Evolutionary conservation across 2,329 filamentous ascomycete species (phyloP).

Genomic region (Lachnellula hyalina): DNA sequence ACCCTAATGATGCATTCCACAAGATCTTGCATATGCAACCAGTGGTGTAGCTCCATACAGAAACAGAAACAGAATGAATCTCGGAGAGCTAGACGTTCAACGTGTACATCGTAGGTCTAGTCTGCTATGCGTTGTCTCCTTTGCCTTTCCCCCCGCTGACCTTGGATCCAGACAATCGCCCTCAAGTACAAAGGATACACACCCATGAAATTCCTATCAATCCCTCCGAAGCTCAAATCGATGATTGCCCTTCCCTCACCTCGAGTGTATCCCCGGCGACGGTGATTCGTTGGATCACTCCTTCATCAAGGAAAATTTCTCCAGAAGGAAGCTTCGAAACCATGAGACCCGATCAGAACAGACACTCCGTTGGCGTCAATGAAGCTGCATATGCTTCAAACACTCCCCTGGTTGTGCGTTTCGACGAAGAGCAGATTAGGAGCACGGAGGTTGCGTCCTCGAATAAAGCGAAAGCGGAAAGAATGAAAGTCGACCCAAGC

Average conservation of each 20-base stretch:
- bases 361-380: conserved; percentile 19
- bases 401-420: conserved; percentile 21
- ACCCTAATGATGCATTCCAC: conserved; percentile 25
- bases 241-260: conserved; percentile 22
- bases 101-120: conserved; percentile 23
- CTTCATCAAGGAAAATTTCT: conserved; percentile 14
- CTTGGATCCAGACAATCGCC: conserved; percentile 18
- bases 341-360: conserved; percentile 9
- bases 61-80: conserved; percentile 19
- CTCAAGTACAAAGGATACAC: conserved; percentile 19
- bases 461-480: conserved; percentile 9
- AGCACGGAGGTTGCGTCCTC: conserved; percentile 20
- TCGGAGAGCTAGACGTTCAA: conserved; percentile 20
- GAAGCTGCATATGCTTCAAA: conserved; percentile 19
- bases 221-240: conserved; percentile 19
- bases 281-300: conserved; percentile 26
- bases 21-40: conserved; percentile 22
- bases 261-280: conserved; percentile 25
- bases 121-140: background rate
- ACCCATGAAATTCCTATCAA: conserved; percentile 18
- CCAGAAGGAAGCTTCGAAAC: conserved; percentile 11
- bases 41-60: conserved; percentile 18
- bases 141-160: conserved; percentile 16
- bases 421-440: conserved; percentile 27
- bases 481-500: conserved; percentile 25